Conservation (phyloP, 257 asterid species). For the Solanum chiquidenum region DNA sequence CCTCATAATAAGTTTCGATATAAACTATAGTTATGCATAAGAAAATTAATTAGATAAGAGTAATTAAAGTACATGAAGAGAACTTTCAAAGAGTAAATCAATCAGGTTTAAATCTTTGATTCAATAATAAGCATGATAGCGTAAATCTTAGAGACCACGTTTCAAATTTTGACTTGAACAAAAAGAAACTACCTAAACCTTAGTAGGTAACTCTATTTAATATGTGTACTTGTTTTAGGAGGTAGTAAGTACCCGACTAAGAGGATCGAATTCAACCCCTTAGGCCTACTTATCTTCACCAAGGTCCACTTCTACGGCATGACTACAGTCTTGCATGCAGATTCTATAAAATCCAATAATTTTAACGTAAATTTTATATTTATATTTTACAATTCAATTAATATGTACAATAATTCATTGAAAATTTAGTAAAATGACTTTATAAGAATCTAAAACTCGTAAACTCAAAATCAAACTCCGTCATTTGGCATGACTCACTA, state of each 20-base stretch:
- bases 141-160: neutral
- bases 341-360: rapidly evolving
- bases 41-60: neutral
- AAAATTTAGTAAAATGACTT: neutral
- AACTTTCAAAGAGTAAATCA: neutral
- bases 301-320: neutral
- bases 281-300: neutral
- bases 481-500: neutral
- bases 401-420: neutral
- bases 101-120: neutral
- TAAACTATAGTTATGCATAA: neutral
- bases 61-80: neutral
- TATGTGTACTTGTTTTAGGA: neutral
- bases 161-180: rapidly evolving
- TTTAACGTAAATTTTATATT: neutral
- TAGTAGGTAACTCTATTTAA: neutral
- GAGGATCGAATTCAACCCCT: neutral
- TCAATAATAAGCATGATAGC: neutral
- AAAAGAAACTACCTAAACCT: rapidly evolving
- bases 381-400: neutral
- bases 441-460: neutral
- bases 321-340: rapidly evolving
- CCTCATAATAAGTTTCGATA: neutral
- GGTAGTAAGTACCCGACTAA: neutral
- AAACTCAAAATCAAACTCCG: neutral